Evolutionary conservation across 1,284 basidiomycete genomes (phyloP), one percentile per base, ranked within the genome.

Genomic region (Sanghuangporus sanghuang): DNA sequence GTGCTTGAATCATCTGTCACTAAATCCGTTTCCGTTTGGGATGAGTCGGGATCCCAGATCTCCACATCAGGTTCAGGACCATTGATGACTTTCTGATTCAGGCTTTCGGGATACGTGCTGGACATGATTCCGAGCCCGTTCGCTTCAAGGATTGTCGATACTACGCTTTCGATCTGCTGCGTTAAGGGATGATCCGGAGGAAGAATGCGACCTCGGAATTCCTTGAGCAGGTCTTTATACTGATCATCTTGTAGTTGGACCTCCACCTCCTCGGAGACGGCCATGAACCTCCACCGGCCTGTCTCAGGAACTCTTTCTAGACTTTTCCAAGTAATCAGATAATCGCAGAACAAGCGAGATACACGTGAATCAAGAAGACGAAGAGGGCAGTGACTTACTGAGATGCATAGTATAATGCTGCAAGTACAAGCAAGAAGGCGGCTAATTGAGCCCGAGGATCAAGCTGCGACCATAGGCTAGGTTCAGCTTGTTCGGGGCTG

Each of bases 211-310:
- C 78, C 76, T 21, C 76, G 72, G 67, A 86, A 89, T 69, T 93
- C 78, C 4, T 76, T 61, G 4, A 87, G 71, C 1, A 87, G 77
- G 66, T 86, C 72, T 9, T 78, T 65, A 69, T 85, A 84, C 1
- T 82, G 75, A 36, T 81, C 64, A 59, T 83, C 73, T 7, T 78
- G 85, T 11, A 89, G 71, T 81, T 84, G 27, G 3, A 80, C 77
- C 74, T 96, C 93, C 52, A 75, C 75, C 61, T 79, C 76, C 0
- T 81, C 81, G 44, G 81, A 82, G 6, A 90, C 81, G 70, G 89
- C 87, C 82, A 96, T 96, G 72, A 95, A 95, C 21, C 94, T 76
- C 81, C 87, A 87, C 63, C 94, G 75, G 0, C 93, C 93, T 0
- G 93, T 95, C 70, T 93, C 86, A 4, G 90, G 87, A 0, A 92